Base-by-base conservation (phyloP, 2,329 filamentous ascomycete species). In the Aureobasidium sp. region DNA sequence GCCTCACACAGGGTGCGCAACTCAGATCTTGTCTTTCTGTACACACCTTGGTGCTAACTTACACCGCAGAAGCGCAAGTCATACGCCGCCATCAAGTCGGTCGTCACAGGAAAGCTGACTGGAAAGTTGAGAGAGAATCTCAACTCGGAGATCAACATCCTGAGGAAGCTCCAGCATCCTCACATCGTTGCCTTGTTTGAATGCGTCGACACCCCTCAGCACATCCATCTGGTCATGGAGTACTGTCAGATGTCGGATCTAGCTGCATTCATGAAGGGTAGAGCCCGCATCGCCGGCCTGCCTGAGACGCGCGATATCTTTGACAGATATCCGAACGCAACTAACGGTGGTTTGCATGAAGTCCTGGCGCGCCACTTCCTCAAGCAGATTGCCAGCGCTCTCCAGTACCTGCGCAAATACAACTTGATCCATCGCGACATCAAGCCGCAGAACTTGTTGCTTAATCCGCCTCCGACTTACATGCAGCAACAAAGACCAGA, bases 221-320 rank as follows among this genome's bases (percentile, higher is more conserved):
- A 96, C 71, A 97, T 97, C 76, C 94, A 99, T 76, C 83, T 99
- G 63, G 87, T 97, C 65, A 99, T 97, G 93, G 94, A 99, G 77
- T 97, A 95, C 76, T 97, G 94, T 77, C 91, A 96, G 72, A 83
- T 99, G 44, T 93, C 94, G 27, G 94, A 99, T 72, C 78, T 99
- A 62, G 96, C 94, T 11, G 82, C 93, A 59, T 97, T 99, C 75
- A 97, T 99, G 78, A 96, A 94, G 81, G 95, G 94, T 77, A 85
- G 93, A 64, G 86, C 93, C 64, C 89, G 87, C 71, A 83, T 97
- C 49, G 83, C 81, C 47, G 87, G 87, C 55, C 89, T 96, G 72
- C 86, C 89, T 32, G 88, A 90, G 59, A 94, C 93, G 3, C 84
- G 86, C 70, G 91, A 96, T 68, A 93, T 97, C 86, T 91, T 95